Base-by-base conservation (phyloP, 1,139 yeast genomes). In the Blastobotrys raffinosifermentans region DNA sequence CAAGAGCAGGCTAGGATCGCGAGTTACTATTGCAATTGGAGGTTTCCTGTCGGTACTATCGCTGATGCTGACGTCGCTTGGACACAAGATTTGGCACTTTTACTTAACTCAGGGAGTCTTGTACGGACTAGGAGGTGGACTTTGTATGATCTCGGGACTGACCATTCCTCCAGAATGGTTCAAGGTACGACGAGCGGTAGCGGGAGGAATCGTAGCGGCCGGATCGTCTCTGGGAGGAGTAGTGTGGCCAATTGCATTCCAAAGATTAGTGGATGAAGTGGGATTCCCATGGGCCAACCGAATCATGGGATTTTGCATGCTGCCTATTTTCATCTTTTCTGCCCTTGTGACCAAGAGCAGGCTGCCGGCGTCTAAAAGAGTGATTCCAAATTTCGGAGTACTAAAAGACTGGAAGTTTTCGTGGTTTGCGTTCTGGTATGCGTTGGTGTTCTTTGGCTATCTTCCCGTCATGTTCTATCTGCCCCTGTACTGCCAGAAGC, bases 401-500 rank as follows among this genome's bases (percentile, higher is more conserved):
- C 38, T 37, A 8, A 15, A 17, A n/a, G 19, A 29, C 23, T 55
- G 23, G 63, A 60, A 30, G 41, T 59, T 26, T 59, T 60, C 2
- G 58, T 61, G 14, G 58, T 71, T 32, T 53, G 55, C 31, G 76
- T 72, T 34, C 46, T 50, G 27, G 58, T 63, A 41, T 72, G 64
- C 40, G 40, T 67, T 4, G 7, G 16, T 27, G 13, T 63, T 61
- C 40, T 63, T 67, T 26, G 65, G 67, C 2, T 31, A 67, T 19
- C 74, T 68, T 3, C 63, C 61, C 2, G 64, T 77, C 13, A 62
- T 73, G 36, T 65, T 74, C 13, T 77, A 74, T 49, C 65, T 72
- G 39, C 70, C 80, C 0, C 70, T 79, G 2, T 77, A 73, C 53
- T 75, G 65, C 70, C 10, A 67, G 67, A 39, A 83, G 83, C 0